Evolutionary conservation across 352 stramenopile genomes (phyloP).

Genomic region (Phytophthora kernoviae): DNA sequence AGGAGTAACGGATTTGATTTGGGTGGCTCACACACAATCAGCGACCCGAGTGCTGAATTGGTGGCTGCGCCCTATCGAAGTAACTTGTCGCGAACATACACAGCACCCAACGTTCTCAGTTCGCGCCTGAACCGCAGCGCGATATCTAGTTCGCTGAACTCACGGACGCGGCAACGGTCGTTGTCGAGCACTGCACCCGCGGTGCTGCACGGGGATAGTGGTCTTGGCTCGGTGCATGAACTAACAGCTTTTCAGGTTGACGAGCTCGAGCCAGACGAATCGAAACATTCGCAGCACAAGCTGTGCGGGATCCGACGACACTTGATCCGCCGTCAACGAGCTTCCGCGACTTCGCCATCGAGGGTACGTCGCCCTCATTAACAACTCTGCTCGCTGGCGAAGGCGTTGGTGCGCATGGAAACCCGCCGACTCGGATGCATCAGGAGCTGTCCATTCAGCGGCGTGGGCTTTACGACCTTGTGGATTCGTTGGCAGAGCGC

Average conservation of each 20-base stretch:
- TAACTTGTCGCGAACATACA: conserved; percentile 35
- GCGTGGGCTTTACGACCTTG: conserved; percentile 36
- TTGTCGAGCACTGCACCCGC: conserved; percentile 27
- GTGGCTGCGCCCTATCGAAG: conserved; percentile 29
- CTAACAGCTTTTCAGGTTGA: conserved; percentile 20
- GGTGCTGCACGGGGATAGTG: conserved; percentile 14
- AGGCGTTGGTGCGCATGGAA: conserved; percentile 7
- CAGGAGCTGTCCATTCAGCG: conserved; percentile 12
- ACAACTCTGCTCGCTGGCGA: conserved; percentile 34
- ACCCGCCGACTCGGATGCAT: conserved; percentile 7
- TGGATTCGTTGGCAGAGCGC: conserved; percentile 33
- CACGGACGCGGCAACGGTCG: conserved; percentile 35
- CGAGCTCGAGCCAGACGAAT: conserved; percentile 25
- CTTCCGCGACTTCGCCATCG: conserved; percentile 33
- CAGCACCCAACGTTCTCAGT: conserved; percentile 38
- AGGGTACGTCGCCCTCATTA: conserved; percentile 36
- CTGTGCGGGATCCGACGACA: conserved; percentile 20
- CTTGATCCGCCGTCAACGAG: conserved; percentile 23
- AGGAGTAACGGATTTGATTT: conserved; percentile 45
- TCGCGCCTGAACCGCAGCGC: conserved; percentile 33
- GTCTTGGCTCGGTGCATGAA: conserved; percentile 4
- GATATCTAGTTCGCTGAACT: conserved; percentile 3
- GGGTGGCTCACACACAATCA: conserved; percentile 27
- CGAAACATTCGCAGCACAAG: conserved; percentile 29
- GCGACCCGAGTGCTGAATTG: conserved; percentile 57